Evolutionary conservation across 495 filamentous ascomycete genomes (phyloP).

Genomic region (Talaromyces thailandensis): DNA sequence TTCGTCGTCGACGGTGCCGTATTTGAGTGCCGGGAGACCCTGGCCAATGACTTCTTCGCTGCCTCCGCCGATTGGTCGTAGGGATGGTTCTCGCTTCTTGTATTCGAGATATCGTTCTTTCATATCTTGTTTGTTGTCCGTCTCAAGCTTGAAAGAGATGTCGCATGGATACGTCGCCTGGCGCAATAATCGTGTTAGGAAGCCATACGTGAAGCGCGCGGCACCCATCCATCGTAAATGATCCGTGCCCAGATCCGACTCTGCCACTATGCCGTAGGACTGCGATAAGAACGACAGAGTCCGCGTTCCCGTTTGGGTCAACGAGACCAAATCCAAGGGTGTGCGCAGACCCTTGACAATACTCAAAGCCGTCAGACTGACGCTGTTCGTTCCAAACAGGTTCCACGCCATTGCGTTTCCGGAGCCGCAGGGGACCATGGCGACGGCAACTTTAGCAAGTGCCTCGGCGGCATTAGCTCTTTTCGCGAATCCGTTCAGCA

Average conservation of each 20-base stretch:
- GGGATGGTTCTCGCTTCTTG: conserved; percentile 21
- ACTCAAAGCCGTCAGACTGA: conserved; percentile 65
- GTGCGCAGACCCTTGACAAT: conserved; percentile 79
- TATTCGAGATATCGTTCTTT: conserved; percentile 60
- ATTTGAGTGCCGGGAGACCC: conserved; percentile 64
- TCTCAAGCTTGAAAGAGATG: conserved; percentile 70
- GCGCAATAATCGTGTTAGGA: conserved; percentile 60
- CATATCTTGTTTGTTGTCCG: conserved; percentile 67
- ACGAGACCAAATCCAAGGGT: conserved; percentile 74
- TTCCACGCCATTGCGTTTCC: conserved; percentile 94
- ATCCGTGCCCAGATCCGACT: conserved; percentile 82
- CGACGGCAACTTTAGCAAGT: conserved; percentile 69
- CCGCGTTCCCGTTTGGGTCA: conserved; percentile 68
- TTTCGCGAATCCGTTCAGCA: conserved; percentile 85
- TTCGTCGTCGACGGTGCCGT: conserved; percentile 68
- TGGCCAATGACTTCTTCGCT: conserved; percentile 17
- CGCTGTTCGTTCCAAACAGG: conserved; percentile 69
- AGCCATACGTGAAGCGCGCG: conserved; percentile 75
- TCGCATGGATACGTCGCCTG: conserved; percentile 82
- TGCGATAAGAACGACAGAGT: conserved; percentile 87
- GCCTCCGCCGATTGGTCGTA: conserved; percentile 8
- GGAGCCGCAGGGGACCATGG: conserved; percentile 84
- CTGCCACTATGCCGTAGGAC: conserved; percentile 81
- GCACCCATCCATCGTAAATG: conserved; percentile 87
- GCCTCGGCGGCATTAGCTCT: conserved; percentile 66